A percentile compares a stretch with the other conserved stretches of the same genome.
These are phyloP conservation scores for Pseudopediastrum boryanum DNA, from an alignment of 139 green algal species.

Conservation along the genomic window DNA sequence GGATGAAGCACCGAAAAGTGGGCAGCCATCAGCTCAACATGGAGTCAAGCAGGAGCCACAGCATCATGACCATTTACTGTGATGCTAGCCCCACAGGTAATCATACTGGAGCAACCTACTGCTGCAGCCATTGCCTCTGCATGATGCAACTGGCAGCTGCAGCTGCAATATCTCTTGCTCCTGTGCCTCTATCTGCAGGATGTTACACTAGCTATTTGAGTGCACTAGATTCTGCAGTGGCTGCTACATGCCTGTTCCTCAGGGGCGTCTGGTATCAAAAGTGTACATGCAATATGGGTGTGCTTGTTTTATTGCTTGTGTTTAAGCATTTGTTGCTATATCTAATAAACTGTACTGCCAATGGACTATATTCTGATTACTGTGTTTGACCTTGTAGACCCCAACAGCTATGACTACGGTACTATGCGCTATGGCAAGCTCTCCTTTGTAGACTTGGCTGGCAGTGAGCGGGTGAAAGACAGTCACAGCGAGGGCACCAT, in stretches of 20 bases:
- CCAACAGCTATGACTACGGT: slow-evolving; percentile 55
- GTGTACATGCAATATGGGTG: too few species aligned
- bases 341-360: neutral
- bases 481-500: slow-evolving; percentile 69
- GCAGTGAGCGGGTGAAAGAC: slow-evolving; percentile 88
- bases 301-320: neutral
- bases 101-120: neutral
- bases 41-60: slow-evolving; percentile 80
- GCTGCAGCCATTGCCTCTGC: neutral
- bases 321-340: slow-evolving; percentile 1
- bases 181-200: too few species aligned
- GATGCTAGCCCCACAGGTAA: slow-evolving; percentile 46
- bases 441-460: slow-evolving; percentile 93
- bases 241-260: too few species aligned
- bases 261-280: too few species aligned
- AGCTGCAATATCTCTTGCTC: too few species aligned
- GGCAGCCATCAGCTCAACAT: slow-evolving; percentile 89
- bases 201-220: too few species aligned
- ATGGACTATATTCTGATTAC: neutral
- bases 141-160: too few species aligned
- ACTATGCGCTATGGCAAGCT: slow-evolving; percentile 73
- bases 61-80: slow-evolving; percentile 87
- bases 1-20: slow-evolving; percentile 75
- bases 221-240: too few species aligned
- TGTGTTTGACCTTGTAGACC: slow-evolving; percentile 29